phyloP scores from a whole-genome alignment of 176 grass and related monocot genomes.

The Avena sativa region DNA sequence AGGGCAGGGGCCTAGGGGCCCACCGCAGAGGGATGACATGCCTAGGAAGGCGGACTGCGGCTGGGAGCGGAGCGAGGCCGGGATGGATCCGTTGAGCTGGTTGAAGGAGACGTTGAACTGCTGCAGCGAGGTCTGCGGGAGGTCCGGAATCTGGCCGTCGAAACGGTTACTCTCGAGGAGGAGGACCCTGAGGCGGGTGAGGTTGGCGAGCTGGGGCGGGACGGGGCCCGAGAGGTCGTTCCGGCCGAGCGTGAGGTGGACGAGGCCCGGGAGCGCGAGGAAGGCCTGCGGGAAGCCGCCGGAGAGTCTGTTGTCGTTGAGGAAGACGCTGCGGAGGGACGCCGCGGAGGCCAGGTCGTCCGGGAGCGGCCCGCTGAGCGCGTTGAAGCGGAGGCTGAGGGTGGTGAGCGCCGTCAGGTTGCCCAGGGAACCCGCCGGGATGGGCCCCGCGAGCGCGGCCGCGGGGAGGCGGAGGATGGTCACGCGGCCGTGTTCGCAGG shows the following conservation, averaged over 20 bases:
- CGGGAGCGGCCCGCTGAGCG: conserved; percentile 51
- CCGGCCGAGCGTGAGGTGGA: conserved; percentile 50
- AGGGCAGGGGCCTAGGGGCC: conserved; percentile 56
- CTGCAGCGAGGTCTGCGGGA: conserved; percentile 43
- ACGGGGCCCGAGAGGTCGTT: conserved; percentile 54
- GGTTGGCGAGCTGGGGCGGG: conserved; percentile 46
- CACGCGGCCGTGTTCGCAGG: conserved; percentile 52
- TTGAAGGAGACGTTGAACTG: conserved; percentile 78
- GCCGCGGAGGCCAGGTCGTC: conserved; percentile 38
- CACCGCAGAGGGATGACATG: conserved; percentile 55
- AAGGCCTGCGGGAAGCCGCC: conserved; percentile 54
- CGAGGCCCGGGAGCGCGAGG: conserved; percentile 41
- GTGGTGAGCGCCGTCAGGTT: conserved; percentile 69
- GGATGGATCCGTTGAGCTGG: conserved; percentile 64
- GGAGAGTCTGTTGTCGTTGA: conserved; percentile 60
- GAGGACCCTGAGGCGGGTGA: conserved; percentile 49
- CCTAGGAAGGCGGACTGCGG: conserved; percentile 55
- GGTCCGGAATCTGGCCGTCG: conserved; percentile 48
- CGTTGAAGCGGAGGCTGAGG: conserved; percentile 71
- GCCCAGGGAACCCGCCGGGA: conserved; percentile 53
- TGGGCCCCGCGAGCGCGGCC: conserved; percentile 34
- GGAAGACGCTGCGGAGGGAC: conserved; percentile 56
- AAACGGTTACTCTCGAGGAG: conserved; percentile 65
- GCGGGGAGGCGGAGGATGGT: conserved; percentile 56
- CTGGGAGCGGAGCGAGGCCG: conserved; percentile 42